Evolutionary conservation across 1,139 yeast genomes (phyloP).

Genomic region (Citeromyces hawaiiensis): DNA sequence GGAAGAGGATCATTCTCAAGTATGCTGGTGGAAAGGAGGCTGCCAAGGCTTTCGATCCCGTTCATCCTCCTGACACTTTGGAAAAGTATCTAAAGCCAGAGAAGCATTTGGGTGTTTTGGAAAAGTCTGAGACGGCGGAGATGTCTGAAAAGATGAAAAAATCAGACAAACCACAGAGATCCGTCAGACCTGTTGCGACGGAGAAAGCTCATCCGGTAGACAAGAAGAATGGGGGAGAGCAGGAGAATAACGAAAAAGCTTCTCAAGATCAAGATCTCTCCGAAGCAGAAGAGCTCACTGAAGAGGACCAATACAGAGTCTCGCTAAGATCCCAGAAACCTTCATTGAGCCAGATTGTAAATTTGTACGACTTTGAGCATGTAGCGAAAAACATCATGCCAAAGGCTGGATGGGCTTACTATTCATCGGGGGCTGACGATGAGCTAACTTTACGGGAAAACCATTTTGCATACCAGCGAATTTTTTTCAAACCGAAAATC

Average conservation of each 20-base stretch:
- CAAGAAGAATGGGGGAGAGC: background rate
- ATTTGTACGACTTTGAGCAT: slow-evolving; percentile 32
- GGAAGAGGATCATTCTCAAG: slow-evolving; percentile 48
- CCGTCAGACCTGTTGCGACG: background rate
- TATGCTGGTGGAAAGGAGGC: slow-evolving; percentile 76
- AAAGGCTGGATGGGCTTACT: slow-evolving; percentile 37
- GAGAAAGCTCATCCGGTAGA: background rate
- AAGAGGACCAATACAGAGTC: slow-evolving; percentile 6
- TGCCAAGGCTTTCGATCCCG: slow-evolving; percentile 65
- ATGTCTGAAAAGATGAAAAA: background rate
- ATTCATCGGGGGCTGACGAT: slow-evolving; percentile 37
- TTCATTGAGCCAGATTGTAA: slow-evolving; percentile 18
- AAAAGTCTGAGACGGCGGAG: slow-evolving; percentile 3
- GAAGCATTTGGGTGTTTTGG: slow-evolving; percentile 30
- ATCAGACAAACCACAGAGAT: too few species aligned
- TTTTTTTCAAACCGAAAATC: slow-evolving; percentile 31
- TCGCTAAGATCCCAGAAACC: slow-evolving; percentile 5
- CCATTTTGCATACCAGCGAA: slow-evolving; percentile 31
- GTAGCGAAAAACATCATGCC: slow-evolving; percentile 35
- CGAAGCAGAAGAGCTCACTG: slow-evolving; percentile 11
- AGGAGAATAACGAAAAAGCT: background rate
- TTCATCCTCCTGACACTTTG: slow-evolving; percentile 70
- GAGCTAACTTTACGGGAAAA: slow-evolving; percentile 36
- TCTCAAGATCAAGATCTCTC: slow-evolving; percentile 5
- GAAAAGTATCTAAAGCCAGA: slow-evolving; percentile 32